These are phyloP conservation scores for Pythium aphanidermatum DNA, from an alignment of 352 stramenopile genomes.

Conservation along the genomic window DNA sequence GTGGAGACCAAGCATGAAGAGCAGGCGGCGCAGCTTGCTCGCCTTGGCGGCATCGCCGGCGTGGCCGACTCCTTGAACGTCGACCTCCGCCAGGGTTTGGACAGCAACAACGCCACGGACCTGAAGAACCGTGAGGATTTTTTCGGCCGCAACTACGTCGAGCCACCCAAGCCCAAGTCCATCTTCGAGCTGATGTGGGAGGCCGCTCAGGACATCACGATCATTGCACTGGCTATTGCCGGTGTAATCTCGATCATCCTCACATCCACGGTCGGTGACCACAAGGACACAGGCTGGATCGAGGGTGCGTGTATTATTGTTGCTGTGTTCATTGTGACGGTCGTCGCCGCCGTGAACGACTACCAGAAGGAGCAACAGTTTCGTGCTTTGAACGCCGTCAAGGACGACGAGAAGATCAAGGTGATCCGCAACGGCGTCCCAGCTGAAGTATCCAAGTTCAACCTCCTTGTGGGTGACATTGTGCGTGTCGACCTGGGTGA, in stretches of 20 bases:
- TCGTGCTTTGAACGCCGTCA: conserved; percentile 74
- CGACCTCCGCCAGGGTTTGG: conserved; percentile 39
- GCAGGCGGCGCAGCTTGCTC: conserved; percentile 44
- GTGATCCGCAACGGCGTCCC: conserved; percentile 67
- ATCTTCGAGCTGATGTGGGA: conserved; percentile 85
- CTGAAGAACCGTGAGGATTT: conserved; percentile 42
- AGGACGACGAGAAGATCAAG: conserved; percentile 83
- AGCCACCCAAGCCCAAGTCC: conserved; percentile 37
- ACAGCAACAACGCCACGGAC: conserved; percentile 37
- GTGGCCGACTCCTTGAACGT: conserved; percentile 41
- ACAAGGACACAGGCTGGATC: conserved; percentile 75
- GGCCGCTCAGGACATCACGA: conserved; percentile 81
- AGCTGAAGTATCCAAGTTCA: conserved; percentile 59
- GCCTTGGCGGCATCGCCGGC: conserved; percentile 47
- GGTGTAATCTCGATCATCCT: conserved; percentile 55
- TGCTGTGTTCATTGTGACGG: conserved; percentile 85
- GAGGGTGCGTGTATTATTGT: conserved; percentile 91
- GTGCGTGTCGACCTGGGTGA: conserved; percentile 81
- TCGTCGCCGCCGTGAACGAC: conserved; percentile 89
- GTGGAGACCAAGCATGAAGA: conserved; percentile 65
- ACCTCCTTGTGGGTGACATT: conserved; percentile 87
- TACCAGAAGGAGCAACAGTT: conserved; percentile 92
- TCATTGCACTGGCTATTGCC: conserved; percentile 53
- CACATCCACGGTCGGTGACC: conserved; percentile 41
- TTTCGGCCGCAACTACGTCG: conserved; percentile 69